Evolutionary conservation across 257 asterid species (phyloP).

Genomic region (Coffea eugenioides): DNA sequence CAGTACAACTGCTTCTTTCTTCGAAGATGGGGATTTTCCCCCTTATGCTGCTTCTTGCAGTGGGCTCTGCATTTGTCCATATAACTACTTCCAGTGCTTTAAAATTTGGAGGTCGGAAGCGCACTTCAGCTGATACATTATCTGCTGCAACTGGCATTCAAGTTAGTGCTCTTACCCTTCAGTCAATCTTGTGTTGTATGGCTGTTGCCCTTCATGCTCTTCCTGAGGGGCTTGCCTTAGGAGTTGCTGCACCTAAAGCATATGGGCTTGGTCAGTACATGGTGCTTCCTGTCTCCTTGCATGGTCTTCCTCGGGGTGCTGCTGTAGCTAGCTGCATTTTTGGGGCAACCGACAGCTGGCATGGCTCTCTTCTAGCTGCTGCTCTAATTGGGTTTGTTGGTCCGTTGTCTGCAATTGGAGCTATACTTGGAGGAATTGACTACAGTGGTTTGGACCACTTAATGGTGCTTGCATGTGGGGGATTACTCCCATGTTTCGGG

Average conservation of each 20-base stretch:
- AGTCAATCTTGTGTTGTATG: conserved; percentile 62
- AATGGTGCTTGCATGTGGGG: conserved; percentile 90
- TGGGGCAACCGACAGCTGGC: conserved; percentile 95
- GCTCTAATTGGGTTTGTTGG: conserved; percentile 78
- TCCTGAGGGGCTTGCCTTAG: conserved; percentile 87
- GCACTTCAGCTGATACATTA: conserved; percentile 56
- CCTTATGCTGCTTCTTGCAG: conserved; percentile 48
- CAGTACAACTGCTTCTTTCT: conserved; percentile 71
- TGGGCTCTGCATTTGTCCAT: conserved; percentile 57
- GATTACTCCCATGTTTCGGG: conserved; percentile 82
- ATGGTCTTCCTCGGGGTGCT: conserved; percentile 94
- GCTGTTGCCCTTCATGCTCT: conserved; percentile 86
- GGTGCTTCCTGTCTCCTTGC: conserved; percentile 94
- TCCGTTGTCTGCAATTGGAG: conserved; percentile 83
- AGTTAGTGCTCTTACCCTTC: conserved; percentile 76
- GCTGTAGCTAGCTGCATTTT: conserved; percentile 95
- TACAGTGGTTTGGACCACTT: conserved; percentile 85
- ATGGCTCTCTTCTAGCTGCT: conserved; percentile 70
- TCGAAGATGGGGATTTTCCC: conserved; percentile 68
- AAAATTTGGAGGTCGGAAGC: conserved; percentile 59
- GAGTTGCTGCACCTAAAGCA: conserved; percentile 99
- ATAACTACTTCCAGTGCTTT: conserved; percentile 41
- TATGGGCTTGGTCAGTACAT: conserved; percentile 92
- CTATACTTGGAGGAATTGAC: conserved; percentile 86
- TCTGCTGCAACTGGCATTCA: conserved; percentile 44